Evolutionary conservation across 2,329 filamentous ascomycete genomes (phyloP), one percentile per base, ranked within the genome.

Genomic region (Penicillium paneum): DNA sequence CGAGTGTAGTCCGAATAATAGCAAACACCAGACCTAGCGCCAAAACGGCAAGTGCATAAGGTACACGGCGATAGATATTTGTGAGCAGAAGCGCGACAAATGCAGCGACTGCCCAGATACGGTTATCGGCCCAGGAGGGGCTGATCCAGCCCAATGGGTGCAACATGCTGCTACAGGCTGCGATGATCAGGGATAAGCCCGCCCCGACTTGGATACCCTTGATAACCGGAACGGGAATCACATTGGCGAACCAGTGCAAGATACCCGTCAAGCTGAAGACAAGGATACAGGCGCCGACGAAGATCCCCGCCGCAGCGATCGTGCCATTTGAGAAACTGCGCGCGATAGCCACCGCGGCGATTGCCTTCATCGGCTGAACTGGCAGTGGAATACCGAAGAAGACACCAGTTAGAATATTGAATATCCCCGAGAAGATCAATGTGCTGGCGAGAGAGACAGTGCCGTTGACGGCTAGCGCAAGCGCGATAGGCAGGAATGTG

Each of bases 201-300:
- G 93, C 93, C 35, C 93, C 93, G 44, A 97, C 84, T 74, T 97
- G 94, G 61, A 97, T 97, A 29, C 93, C 93, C 70, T 96, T 96
- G 49, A 97, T 87, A 0, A 97, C 88, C 0, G 92, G 90, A 13
- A 92, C 83, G 0, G 93, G 93, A 8, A 95, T 88, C 13, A 86
- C 79, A n/a, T 79, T 75, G 8, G 89, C 86, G 48, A 90, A 85
- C 80, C 85, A 88, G 54, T 80, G 81, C 31, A 97, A 78, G n/a
- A 94, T 74, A 0, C 93, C 90, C 0, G 91, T 95, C 5, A 86
- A 69, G 66, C 88, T 92, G 69, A 97, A 85, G 1, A 95, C 7
- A 8, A 93, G 80, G 8, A 97, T 87, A 21, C 87, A 82, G 7
- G 77, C 76, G 2, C 86, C 86, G 32, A 96, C 91, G 54, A 90